A percentile compares a stretch with the other conserved stretches of the same genome.
These are phyloP conservation scores for Chiua sp. DNA, from an alignment of 1,284 basidiomycete genomes.

Conservation along the genomic window DNA sequence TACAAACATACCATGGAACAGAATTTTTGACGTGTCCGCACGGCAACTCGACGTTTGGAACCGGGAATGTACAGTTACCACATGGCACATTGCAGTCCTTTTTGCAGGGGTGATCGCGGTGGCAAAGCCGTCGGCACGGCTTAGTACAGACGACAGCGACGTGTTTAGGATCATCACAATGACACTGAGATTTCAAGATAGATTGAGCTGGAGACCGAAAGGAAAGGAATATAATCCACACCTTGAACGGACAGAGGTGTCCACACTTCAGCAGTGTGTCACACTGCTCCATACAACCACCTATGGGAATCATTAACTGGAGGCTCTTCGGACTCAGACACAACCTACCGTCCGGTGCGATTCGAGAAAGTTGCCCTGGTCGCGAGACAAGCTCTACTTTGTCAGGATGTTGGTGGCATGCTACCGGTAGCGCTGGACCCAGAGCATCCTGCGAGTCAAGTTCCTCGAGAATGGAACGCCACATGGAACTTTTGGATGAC, in stretches of 20 bases:
- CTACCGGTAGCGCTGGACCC: constrained; percentile 56
- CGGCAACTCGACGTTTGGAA: constrained; percentile 56
- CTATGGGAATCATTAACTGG: constrained; percentile 35
- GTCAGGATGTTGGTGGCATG: constrained; percentile 63
- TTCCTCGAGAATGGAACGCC: constrained; percentile 62
- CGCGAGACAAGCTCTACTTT: constrained; percentile 45
- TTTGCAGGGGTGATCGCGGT: constrained; percentile 63
- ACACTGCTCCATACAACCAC: constrained; percentile 68
- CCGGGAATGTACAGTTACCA: constrained; percentile 58
- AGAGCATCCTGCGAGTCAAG: constrained; percentile 52
- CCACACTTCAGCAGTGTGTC: constrained; percentile 67
- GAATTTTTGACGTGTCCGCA: constrained; percentile 61
- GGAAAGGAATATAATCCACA: constrained; percentile 23
- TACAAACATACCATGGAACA: constrained; percentile 58
- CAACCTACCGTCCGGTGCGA: constrained; percentile 62
- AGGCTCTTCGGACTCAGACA: not conserved
- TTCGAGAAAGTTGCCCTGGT: constrained; percentile 56
- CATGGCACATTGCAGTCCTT: constrained; percentile 60
- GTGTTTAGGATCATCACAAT: constrained; percentile 66
- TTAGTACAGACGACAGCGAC: constrained; percentile 53
- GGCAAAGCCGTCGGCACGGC: constrained; percentile 58
- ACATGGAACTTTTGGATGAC: constrained; percentile 56
- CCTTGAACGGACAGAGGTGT: constrained; percentile 70
- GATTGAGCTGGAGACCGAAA: not conserved
- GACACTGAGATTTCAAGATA: constrained; percentile 54